Base-by-base conservation (phyloP, 2,329 filamentous ascomycete genomes). In the Trichoderma endophyticum region DNA sequence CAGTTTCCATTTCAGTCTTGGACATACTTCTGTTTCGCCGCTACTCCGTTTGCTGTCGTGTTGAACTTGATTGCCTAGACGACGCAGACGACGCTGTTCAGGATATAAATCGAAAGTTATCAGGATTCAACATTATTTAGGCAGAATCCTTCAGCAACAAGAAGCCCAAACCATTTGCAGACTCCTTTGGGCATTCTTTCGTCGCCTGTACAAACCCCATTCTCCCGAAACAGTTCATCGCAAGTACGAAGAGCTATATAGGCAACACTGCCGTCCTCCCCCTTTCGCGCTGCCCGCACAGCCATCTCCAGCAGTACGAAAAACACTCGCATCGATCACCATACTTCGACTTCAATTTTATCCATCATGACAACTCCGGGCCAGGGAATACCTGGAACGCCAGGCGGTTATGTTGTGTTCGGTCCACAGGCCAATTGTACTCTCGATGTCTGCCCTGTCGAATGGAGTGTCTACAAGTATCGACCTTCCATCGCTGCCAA, bases 361-460 rank as follows among this genome's bases (percentile, higher is more conserved):
- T 28, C 26, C 43, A 63, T 36, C 57, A 70, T 70, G 68, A 7
- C 59, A 15, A 62, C 68, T 28, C 28, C 48, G 8, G 32, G 21
- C 15, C 36, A 28, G 9, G 66, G 66, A 4, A 6, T 43, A 1
- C 66, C 68, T 11, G 68, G 57, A 4, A 51, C 43, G 6, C 34
- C 69, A 6, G 59, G 56, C 15, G 36, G 71, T 12, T 68, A 76
- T 32, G 71, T 78, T 60, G 61, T 71, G 26, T 86, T 85, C 68
- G 84, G 84, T n/a, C 81, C 84, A 5, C 30, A 79, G 1, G 79
- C 80, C 71, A 86, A 83, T 73, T 86, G 85, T 77, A 86, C 84
- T 0, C 80, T 86, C n/a, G 82, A 81, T 0, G 57, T 85, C 32
- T 86, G 85, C 75, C 81, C 82, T 4, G 62, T 85, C 21, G 79